Base-by-base conservation (phyloP, 768 basidiomycete species). In the Lactarius akahatsu region DNA sequence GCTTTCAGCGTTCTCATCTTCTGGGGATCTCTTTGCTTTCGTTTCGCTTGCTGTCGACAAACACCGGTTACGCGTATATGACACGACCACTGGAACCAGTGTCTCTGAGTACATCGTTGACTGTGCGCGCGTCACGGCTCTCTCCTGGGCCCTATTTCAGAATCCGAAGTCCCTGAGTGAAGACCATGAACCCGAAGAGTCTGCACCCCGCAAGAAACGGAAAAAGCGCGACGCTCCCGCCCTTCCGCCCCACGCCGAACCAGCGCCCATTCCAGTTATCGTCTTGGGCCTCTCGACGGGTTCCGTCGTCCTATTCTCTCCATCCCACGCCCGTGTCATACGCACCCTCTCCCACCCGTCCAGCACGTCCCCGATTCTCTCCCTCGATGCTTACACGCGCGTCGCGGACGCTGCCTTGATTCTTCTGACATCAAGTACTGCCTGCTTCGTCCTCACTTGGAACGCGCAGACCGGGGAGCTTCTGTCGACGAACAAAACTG, bases 1-100 rank as follows among this genome's bases (percentile, higher is more conserved):
- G 23, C 76, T 86, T 30, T 86, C 83, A 15, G 78, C 85, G 8
- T 90, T 89, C 77, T 89, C 88, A 10, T 80, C 82, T 6, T 77
- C 80, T 64, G 84, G 82, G 61, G 76, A 78, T 62, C 76, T 84
- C 43, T 89, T 89, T 71, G 86, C 84, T 2, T 81, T 85, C 61
- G 75, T 88, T 34, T 86, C 86, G 11, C 80, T 89, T 28, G 82
- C 87, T 2, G 80, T 90, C 60, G 88, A 90, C 80, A 90, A 88
- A 75, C 87, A 90, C 73, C 82, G 87, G 55, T 76, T 89, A 63
- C 86, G 87, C 71, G 79, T 89, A 45, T 88, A 86, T 74, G 82
- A 87, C 73, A 83, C 85, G 10, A 69, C 78, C 9, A 79, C 84
- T n/a, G 82, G 80, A 43, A 80, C 82, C 68, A 80, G 84, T 38